Evolutionary conservation across 345 rosid genomes (phyloP).

Genomic region (Barbarea vulgaris): DNA sequence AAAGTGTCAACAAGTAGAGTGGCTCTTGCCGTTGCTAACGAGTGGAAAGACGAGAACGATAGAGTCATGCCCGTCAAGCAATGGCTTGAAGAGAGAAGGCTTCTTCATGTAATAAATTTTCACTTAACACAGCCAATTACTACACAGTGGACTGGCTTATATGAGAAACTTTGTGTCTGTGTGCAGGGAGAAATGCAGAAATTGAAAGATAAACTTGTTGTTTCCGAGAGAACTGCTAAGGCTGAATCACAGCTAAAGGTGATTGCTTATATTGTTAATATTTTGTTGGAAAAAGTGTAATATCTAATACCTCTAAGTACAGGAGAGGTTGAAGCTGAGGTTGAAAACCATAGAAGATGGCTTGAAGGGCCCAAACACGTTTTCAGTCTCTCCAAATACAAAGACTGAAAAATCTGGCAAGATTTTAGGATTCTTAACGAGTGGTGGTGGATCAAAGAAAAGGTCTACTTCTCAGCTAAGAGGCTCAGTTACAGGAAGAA

Average conservation of each 20-base stretch:
- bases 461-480: slow-evolving; percentile 74
- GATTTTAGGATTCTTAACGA: slow-evolving; percentile 69
- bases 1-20: slow-evolving; percentile 82
- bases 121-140: neutral
- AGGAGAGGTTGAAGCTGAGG: slow-evolving; percentile 85
- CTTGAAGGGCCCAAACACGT: slow-evolving; percentile 48
- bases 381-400: slow-evolving; percentile 41
- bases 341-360: slow-evolving; percentile 80
- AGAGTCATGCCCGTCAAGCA: slow-evolving; percentile 90
- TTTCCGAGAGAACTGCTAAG: slow-evolving; percentile 84
- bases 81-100: slow-evolving; percentile 89
- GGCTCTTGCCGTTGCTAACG: slow-evolving; percentile 86
- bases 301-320: neutral
- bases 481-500: slow-evolving; percentile 48
- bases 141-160: neutral
- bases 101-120: slow-evolving; percentile 65
- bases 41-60: slow-evolving; percentile 94
- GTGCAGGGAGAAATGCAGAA: slow-evolving; percentile 87
- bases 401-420: slow-evolving; percentile 59
- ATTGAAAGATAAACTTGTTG: slow-evolving; percentile 70
- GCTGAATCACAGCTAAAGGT: slow-evolving; percentile 95
- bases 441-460: slow-evolving; percentile 62
- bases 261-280: slow-evolving; percentile 1
- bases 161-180: neutral
- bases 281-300: neutral